phyloP scores from a whole-genome alignment of 225 moss, liverwort and hornwort genomes.

The Polytrichum formosum region DNA sequence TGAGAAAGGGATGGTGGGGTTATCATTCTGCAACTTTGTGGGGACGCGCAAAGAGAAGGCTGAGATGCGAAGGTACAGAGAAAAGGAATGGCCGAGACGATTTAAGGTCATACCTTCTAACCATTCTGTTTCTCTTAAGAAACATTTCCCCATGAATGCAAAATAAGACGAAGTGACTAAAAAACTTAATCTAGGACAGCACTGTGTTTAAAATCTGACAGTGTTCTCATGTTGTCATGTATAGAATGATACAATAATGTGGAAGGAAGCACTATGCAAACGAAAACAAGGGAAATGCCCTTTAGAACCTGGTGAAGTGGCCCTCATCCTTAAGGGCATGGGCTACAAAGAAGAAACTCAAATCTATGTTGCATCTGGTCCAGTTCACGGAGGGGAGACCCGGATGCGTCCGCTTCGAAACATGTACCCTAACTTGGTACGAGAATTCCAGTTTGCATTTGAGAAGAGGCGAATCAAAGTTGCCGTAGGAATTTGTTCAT shows the following conservation, averaged over 20 bases:
- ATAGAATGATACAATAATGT: constrained; percentile 41
- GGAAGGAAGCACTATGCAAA: constrained; percentile 48
- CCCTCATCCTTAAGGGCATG: constrained; percentile 43
- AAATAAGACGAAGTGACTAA: too few species aligned
- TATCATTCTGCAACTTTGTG: constrained; percentile 51
- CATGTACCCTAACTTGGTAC: constrained; percentile 59
- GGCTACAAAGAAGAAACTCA: constrained; percentile 39
- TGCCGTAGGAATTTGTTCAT: neutral
- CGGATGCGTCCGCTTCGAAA: constrained; percentile 39
- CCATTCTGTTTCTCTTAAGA: too few species aligned
- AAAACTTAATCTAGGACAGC: too few species aligned
- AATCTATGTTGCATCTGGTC: constrained; percentile 57
- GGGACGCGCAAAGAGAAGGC: constrained; percentile 40
- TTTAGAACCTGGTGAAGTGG: constrained; percentile 56
- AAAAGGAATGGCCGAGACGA: constrained; percentile 52
- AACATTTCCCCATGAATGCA: too few species aligned
- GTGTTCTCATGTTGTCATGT: neutral
- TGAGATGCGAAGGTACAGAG: constrained; percentile 24
- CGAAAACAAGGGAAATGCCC: constrained; percentile 64
- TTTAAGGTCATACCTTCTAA: constrained; percentile 24
- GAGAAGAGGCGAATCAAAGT: neutral
- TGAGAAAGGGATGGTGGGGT: constrained; percentile 63
- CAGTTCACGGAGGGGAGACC: constrained; percentile 32
- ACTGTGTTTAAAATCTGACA: too few species aligned
- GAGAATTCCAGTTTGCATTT: neutral